A percentile compares a stretch with the other conserved stretches of the same genome.
These are phyloP conservation scores for Arthrocladium fulminans DNA, from an alignment of 2,329 filamentous ascomycete species.

Conservation along the genomic window DNA sequence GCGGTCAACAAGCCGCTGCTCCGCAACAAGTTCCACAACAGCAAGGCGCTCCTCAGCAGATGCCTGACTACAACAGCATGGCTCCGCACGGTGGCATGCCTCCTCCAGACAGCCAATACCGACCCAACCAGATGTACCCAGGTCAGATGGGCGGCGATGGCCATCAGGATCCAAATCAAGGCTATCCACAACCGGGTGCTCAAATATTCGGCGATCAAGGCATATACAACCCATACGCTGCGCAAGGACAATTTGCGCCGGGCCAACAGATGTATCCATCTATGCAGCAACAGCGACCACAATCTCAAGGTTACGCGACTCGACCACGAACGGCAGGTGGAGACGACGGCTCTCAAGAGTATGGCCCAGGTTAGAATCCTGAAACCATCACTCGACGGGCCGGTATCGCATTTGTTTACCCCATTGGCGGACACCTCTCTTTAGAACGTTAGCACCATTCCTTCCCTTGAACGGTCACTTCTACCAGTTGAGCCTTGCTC, in stretches of 20 bases:
- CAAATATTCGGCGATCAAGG: conserved; percentile 63
- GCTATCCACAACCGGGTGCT: conserved; percentile 65
- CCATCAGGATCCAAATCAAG: conserved; percentile 59
- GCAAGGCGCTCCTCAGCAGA: conserved; percentile 45
- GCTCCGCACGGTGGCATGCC: conserved; percentile 51
- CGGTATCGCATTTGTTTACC: background rate
- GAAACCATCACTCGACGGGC: background rate
- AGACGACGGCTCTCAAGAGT: conserved; percentile 15
- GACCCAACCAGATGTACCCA: conserved; percentile 72
- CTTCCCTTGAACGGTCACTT: no score
- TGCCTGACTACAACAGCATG: conserved; percentile 53
- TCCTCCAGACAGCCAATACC: conserved; percentile 67
- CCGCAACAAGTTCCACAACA: conserved; percentile 40
- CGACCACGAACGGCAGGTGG: conserved; percentile 6
- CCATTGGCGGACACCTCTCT: background rate
- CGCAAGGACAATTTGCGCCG: conserved; percentile 54
- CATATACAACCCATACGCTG: conserved; percentile 67
- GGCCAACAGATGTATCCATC: conserved; percentile 36
- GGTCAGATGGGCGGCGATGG: conserved; percentile 49
- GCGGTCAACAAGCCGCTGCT: conserved; percentile 37
- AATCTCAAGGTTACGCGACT: conserved; percentile 21
- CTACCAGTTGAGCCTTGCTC: no score
- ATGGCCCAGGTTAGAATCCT: conserved; percentile 18
- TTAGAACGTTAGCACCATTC: background rate
- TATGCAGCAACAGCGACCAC: conserved; percentile 19